phyloP scores from a whole-genome alignment of 2,329 filamentous ascomycete species.

The Alternaria sp. region DNA sequence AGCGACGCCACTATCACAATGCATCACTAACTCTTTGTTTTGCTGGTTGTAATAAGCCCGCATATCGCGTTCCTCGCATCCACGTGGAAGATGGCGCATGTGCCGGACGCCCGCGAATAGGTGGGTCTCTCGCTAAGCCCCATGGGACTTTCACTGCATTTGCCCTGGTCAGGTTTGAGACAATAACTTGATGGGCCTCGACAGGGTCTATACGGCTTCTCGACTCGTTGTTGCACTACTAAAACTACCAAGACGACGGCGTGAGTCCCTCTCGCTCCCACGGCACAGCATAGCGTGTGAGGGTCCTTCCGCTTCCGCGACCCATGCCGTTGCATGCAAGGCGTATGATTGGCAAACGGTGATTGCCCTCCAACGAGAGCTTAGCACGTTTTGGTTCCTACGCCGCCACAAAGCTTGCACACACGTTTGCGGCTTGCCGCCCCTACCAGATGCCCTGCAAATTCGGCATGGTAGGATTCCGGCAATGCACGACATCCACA shows the following conservation, averaged over 20 bases:
- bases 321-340: not conserved
- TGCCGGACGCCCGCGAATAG: not conserved
- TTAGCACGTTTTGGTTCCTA: not conserved
- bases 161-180: conserved; percentile 7
- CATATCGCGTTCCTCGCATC: not conserved
- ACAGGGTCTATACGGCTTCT: conserved; percentile 1
- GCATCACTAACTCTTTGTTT: not conserved
- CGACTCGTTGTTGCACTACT: not conserved
- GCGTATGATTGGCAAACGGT: conserved; percentile 2
- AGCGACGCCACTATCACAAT: not conserved
- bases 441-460: not conserved
- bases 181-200: not conserved
- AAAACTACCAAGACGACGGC: not conserved
- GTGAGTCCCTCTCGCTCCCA: conserved; percentile 1
- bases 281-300: not conserved
- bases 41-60: not conserved
- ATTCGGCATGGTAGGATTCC: not conserved
- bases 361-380: not conserved
- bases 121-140: conserved; percentile 1
- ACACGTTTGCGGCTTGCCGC: not conserved
- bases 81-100: not conserved
- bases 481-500: not conserved
- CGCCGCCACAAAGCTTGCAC: conserved; percentile 2
- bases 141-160: conserved; percentile 5
- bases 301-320: conserved; percentile 9